Evolutionary conservation across 805 yeast species (phyloP).

Genomic region (Nakazawaea ambrosiae): DNA sequence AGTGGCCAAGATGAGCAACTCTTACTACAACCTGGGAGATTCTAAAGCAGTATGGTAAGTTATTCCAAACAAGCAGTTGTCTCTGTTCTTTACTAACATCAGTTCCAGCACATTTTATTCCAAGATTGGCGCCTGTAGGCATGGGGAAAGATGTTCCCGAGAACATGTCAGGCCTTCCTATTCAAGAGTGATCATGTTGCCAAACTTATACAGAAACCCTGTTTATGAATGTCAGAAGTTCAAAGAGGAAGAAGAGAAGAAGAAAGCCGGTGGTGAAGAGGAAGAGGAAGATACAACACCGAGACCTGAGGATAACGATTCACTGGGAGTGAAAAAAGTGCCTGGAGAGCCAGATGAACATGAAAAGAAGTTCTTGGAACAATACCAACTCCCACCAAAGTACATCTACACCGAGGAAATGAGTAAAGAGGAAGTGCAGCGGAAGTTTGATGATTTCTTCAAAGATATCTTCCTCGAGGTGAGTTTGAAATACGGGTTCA

Average conservation of each 20-base stretch:
- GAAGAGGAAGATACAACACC: conserved; percentile 6
- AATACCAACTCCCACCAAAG: conserved; percentile 1
- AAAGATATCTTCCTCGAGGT: conserved; percentile 67
- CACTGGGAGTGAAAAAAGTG: conserved; percentile 1
- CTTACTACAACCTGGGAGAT: too few relatives aligned
- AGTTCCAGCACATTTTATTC: conserved; percentile 42
- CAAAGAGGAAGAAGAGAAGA: conserved; percentile 19
- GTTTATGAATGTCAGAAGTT: conserved; percentile 30
- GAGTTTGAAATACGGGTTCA: conserved; percentile 35
- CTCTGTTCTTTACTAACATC: conserved; percentile 4
- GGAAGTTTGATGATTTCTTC: conserved; percentile 53
- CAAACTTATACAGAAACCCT: conserved; percentile 62
- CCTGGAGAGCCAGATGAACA: conserved; percentile 7
- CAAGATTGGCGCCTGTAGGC: conserved; percentile 90
- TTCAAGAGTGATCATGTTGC: conserved; percentile 58
- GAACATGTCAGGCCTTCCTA: conserved; percentile 59
- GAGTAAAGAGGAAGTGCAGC: conserved; percentile 30
- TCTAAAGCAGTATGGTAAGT: too few relatives aligned
- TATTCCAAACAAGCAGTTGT: too few relatives aligned
- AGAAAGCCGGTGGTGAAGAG: background rate
- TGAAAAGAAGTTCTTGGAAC: conserved; percentile 4
- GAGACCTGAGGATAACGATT: background rate
- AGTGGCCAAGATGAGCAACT: too few relatives aligned
- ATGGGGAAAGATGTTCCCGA: conserved; percentile 82
- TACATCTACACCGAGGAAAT: conserved; percentile 14